Evolutionary conservation across 345 rosid genomes (phyloP), one percentile per base, ranked within the genome.

Genomic region (Arabis alpina): DNA sequence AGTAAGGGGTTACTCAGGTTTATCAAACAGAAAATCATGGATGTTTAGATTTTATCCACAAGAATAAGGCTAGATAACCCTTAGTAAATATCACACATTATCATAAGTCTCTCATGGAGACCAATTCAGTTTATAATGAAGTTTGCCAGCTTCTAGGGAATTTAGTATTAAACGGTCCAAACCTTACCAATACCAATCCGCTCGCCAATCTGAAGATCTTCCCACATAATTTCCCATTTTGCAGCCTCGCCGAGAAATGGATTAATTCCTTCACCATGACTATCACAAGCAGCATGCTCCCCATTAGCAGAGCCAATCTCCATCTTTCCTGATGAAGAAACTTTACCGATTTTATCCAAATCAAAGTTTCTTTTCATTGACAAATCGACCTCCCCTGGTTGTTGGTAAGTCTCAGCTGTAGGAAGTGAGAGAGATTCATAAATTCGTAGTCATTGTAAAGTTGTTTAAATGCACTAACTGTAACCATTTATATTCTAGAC

Each of bases 151-250:
- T 53, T 43, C 53, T 52, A 60, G 37, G 15, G 6, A 64, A 49
- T 30, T 23, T n/a, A n/a, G 43, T 52, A 39, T 71, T 39, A 51
- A 47, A 66, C 14, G 37, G 63, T n/a, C 23, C 49, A 73, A 67
- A 44, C 50, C 86, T 84, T 87, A 93, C 97, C 98, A 42, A 93
- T 91, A 68, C 97, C 98, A 75, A 93, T 91, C n/a, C 98, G 96
- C 78, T 93, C 98, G 66, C 97, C 98, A 74, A 93, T 82, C 76
- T 83, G 88, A 75, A 91, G 91, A 84, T 91, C 96, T 78, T 91
- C 96, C 98, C 98, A 93, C 41, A 79, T 82, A 75, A 93, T 87
- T 87, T 91, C 97, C 90, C 96, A 87, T 75, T 86, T 89, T 16
- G 84, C 90, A 70, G 84, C 97, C 77, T 89, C 96, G 13, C 92